Percentiles rank a stretch among this genome's conserved stretches.
These are phyloP conservation scores for Arctium minus DNA, from an alignment of 129 eudicot species.

Conservation along the genomic window DNA sequence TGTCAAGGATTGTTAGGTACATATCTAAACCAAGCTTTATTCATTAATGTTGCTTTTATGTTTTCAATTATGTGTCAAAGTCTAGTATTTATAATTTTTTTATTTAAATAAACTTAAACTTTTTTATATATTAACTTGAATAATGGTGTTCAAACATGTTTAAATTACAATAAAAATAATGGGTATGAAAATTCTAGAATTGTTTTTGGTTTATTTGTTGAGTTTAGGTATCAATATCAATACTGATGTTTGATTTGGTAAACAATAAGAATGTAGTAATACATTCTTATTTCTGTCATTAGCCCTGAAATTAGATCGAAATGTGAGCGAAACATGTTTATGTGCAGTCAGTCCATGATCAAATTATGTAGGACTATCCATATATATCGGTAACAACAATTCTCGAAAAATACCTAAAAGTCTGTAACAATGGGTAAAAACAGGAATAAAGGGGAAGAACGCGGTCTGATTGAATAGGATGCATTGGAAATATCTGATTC, in stretches of 20 bases:
- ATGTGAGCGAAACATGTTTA: background rate
- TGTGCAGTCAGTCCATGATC: background rate
- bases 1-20: constrained; percentile 3
- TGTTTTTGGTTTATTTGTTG: too few relatives aligned
- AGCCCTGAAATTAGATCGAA: background rate
- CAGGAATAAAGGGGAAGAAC: too few relatives aligned
- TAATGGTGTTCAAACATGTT: too few relatives aligned
- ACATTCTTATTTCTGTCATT: background rate
- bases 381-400: background rate
- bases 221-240: too few relatives aligned
- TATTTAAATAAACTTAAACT: too few relatives aligned
- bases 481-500: too few relatives aligned
- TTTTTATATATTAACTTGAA: too few relatives aligned
- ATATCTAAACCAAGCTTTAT: background rate
- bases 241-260: background rate
- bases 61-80: background rate
- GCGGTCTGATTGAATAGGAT: too few relatives aligned
- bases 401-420: too few relatives aligned
- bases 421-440: too few relatives aligned
- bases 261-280: background rate
- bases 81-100: background rate
- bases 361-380: background rate
- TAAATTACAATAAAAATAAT: too few relatives aligned
- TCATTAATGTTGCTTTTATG: background rate
- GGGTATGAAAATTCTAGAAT: too few relatives aligned